These are phyloP conservation scores for Mucor velutinosus DNA, from an alignment of 371 early-diverging fungal genomes.

Conservation along the genomic window DNA sequence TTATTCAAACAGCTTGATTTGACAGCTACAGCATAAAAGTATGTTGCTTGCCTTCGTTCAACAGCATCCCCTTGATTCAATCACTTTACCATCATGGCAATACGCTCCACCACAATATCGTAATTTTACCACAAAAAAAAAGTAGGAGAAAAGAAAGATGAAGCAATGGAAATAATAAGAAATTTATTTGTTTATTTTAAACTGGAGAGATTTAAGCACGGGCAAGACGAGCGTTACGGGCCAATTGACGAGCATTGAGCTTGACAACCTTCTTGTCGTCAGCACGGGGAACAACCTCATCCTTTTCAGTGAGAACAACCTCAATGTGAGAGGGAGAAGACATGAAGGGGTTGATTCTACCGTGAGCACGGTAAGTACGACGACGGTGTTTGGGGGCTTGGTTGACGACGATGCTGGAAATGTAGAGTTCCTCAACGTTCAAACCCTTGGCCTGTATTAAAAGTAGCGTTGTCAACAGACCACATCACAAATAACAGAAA, in stretches of 20 bases:
- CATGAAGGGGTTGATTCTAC: constrained; percentile 98
- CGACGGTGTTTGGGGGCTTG: constrained; percentile 98
- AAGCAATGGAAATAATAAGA: not conserved
- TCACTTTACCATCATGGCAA: not conserved
- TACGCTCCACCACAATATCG: too few species aligned
- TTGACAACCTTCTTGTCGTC: constrained; percentile 57
- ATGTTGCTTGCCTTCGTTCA: too few species aligned
- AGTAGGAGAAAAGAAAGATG: not conserved
- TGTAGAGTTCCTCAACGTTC: constrained; percentile 81
- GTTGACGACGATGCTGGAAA: constrained; percentile 98
- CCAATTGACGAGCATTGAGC: constrained; percentile 63
- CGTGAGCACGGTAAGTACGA: constrained; percentile 99
- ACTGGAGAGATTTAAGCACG: constrained; percentile 30
- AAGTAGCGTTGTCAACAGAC: not conserved
- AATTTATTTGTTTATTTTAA: not conserved
- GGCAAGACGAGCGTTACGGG: constrained; percentile 58
- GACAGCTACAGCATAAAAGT: too few species aligned
- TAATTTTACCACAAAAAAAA: not conserved
- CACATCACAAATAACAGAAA: not conserved
- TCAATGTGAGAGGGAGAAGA: constrained; percentile 98
- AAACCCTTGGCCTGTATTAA: constrained; percentile 82
- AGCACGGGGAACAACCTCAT: constrained; percentile 76
- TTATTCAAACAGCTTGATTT: too few species aligned
- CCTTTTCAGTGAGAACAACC: constrained; percentile 87
- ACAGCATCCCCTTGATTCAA: too few species aligned